Evolutionary conservation across 208 protist species (phyloP).

Genomic region (Leishmania gerbilli): DNA sequence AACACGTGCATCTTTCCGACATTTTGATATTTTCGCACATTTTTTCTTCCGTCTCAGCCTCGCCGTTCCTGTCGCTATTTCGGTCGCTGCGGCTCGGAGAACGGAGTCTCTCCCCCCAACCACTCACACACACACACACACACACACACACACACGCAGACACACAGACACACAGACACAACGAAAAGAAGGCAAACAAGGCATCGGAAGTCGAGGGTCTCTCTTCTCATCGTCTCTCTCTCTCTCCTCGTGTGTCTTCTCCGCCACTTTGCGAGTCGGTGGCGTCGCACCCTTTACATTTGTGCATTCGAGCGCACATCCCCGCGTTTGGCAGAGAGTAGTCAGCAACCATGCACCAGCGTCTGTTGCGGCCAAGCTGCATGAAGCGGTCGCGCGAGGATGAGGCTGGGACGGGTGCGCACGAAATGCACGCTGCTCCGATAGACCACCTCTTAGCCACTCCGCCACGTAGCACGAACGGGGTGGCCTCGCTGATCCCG

Average conservation of each 20-base stretch:
- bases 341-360: background rate
- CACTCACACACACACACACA: too few relatives aligned
- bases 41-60: background rate
- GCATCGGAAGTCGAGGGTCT: background rate
- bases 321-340: background rate
- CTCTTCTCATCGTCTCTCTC: background rate
- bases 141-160: background rate
- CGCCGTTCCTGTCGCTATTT: background rate
- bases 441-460: slow-evolving; percentile 33
- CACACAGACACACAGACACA: background rate
- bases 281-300: background rate
- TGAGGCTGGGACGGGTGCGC: background rate
- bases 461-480: slow-evolving; percentile 27
- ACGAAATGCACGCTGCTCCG: background rate
- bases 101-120: background rate
- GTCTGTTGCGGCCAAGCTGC: background rate
- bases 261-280: background rate
- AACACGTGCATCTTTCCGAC: background rate
- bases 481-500: slow-evolving; percentile 14
- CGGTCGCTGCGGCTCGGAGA: background rate
- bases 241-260: background rate
- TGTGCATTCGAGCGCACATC: background rate
- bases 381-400: slow-evolving; percentile 26
- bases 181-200: background rate
- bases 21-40: background rate